Evolutionary conservation across 2,329 filamentous ascomycete species (phyloP).

Genomic region (Aspergillus oerlinghausenensis): DNA sequence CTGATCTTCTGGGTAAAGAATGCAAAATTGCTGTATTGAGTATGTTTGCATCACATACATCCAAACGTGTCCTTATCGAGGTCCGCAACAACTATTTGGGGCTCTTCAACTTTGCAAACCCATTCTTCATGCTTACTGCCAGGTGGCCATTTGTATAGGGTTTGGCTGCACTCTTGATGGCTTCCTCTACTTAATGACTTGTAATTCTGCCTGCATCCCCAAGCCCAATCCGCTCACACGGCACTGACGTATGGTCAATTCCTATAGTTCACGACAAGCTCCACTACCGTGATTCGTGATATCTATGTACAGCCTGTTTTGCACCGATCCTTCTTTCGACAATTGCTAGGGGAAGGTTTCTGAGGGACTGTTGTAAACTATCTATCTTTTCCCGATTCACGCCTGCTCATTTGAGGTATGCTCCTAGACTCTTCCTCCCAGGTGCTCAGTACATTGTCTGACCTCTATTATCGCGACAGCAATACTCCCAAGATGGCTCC

Average conservation of each 20-base stretch:
- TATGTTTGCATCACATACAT: slow-evolving; percentile 10
- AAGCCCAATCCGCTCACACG: not conserved
- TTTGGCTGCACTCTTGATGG: slow-evolving; percentile 25
- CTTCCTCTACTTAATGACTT: slow-evolving; percentile 11
- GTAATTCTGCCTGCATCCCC: not conserved
- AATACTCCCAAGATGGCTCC: slow-evolving; percentile 25
- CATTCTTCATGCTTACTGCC: slow-evolving; percentile 22
- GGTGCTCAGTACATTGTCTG: not conserved
- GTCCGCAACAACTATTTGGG: slow-evolving; percentile 5
- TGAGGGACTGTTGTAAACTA: not conserved
- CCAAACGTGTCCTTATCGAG: slow-evolving; percentile 23
- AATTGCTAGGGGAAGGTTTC: not conserved
- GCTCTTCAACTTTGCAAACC: slow-evolving; percentile 6
- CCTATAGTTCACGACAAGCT: not conserved
- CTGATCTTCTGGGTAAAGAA: slow-evolving; percentile 7
- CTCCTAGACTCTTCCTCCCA: not conserved
- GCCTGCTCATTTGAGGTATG: not conserved
- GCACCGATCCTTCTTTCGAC: not conserved
- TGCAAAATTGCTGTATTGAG: slow-evolving; percentile 14
- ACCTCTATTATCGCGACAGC: not conserved
- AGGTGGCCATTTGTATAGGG: slow-evolving; percentile 28
- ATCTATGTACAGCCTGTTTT: not conserved
- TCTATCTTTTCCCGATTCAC: not conserved
- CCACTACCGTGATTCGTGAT: not conserved
- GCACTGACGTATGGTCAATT: not conserved